phyloP scores from a whole-genome alignment of 2,329 filamentous ascomycete genomes.

The Calonectria crousiana region DNA sequence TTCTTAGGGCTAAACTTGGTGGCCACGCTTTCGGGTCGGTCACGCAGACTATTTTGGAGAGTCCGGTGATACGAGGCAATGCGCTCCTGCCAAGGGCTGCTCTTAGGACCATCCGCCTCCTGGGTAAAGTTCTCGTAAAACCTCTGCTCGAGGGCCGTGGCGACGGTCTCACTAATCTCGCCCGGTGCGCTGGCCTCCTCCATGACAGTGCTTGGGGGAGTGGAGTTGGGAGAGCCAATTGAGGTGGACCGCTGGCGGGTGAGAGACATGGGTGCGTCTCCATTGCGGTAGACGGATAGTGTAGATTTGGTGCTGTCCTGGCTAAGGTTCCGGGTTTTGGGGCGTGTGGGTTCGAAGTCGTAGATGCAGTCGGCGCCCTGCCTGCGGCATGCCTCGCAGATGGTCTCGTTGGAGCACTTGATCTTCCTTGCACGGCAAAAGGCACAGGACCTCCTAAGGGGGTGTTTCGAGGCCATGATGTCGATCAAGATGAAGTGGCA shows the following conservation, averaged over 20 bases:
- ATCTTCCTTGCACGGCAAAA: constrained; percentile 55
- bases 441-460: constrained; percentile 50
- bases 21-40: constrained; percentile 30
- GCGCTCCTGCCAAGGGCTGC: constrained; percentile 38
- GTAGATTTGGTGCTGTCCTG: constrained; percentile 41
- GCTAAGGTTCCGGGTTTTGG: constrained; percentile 45
- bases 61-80: constrained; percentile 35
- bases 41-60: constrained; percentile 22
- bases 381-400: constrained; percentile 52
- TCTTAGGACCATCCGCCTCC: constrained; percentile 23
- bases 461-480: constrained; percentile 48
- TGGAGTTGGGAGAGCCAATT: constrained; percentile 40
- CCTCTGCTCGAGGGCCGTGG: constrained; percentile 44
- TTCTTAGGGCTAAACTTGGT: constrained; percentile 35
- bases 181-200: constrained; percentile 34
- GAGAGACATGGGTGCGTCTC: constrained; percentile 28
- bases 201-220: constrained; percentile 34
- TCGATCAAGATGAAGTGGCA: constrained; percentile 6
- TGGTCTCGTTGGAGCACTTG: constrained; percentile 53
- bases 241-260: constrained; percentile 44
- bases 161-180: constrained; percentile 44
- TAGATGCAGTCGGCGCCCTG: constrained; percentile 54
- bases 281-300: constrained; percentile 27
- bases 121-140: constrained; percentile 47
- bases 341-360: constrained; percentile 50